Evolutionary conservation across 208 protist species (phyloP).

Genomic region (Spongospora subterranea): DNA sequence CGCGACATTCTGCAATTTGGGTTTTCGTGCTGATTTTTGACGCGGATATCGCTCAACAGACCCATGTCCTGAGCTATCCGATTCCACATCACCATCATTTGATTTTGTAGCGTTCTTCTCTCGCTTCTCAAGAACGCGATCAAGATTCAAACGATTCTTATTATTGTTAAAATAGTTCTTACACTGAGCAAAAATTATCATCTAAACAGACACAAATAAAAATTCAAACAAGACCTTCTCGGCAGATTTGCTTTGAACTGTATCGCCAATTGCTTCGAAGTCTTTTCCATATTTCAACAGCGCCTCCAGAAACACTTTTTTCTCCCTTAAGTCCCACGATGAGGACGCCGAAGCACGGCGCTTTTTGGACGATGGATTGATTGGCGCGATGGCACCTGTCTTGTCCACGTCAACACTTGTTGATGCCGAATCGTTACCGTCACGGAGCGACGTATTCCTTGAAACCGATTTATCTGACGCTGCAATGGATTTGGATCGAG

Average conservation of each 20-base stretch:
- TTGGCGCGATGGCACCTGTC: neutral
- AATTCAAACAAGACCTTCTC: too few species aligned
- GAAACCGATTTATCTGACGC: too few species aligned
- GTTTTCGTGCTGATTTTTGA: too few species aligned
- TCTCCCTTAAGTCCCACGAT: neutral
- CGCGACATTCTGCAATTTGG: too few species aligned
- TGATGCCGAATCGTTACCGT: neutral
- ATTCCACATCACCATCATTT: too few species aligned
- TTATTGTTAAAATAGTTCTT: conserved; percentile 14
- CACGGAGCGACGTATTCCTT: too few species aligned
- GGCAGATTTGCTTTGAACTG: neutral
- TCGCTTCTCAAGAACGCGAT: neutral
- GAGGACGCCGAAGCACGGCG: neutral
- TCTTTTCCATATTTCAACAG: neutral
- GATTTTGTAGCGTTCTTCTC: too few species aligned
- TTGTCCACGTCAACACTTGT: neutral
- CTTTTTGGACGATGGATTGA: neutral
- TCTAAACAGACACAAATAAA: too few species aligned
- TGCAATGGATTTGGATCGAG: too few species aligned
- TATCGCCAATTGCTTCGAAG: neutral
- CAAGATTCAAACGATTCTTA: neutral
- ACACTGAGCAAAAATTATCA: too few species aligned
- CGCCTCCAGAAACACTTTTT: neutral
- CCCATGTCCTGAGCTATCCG: too few species aligned
- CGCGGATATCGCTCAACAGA: too few species aligned